Evolutionary conservation across 139 green algal genomes (phyloP).

Genomic region (Chlorella sp.): DNA sequence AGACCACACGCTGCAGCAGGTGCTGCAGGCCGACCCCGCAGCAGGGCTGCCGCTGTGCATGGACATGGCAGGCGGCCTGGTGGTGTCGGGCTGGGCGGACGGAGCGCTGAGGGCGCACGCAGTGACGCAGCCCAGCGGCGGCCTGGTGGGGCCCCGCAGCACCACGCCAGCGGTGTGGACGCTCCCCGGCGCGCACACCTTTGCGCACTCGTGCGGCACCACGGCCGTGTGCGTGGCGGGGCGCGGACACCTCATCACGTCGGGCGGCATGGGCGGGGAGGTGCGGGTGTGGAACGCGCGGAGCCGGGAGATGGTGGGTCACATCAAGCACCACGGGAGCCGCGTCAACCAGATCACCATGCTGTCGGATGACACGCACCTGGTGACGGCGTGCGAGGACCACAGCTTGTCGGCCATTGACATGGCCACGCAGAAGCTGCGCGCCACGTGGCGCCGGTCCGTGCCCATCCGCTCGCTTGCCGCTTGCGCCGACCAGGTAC

Average conservation of each 20-base stretch:
- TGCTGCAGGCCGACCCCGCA: not conserved
- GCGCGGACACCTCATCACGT: slow-evolving; percentile 18
- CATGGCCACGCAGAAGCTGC: slow-evolving; percentile 4
- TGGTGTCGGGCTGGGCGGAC: slow-evolving; percentile 27
- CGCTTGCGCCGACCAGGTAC: slow-evolving; percentile 23
- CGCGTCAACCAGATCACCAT: slow-evolving; percentile 16
- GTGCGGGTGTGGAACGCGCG: slow-evolving; percentile 20
- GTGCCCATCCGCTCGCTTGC: slow-evolving; percentile 12
- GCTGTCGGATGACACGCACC: slow-evolving; percentile 19
- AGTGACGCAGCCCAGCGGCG: not conserved
- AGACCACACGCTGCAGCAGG: not conserved
- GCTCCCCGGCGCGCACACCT: slow-evolving; percentile 23
- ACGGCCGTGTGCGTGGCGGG: slow-evolving; percentile 17
- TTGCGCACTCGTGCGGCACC: slow-evolving; percentile 14
- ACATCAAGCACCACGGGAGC: slow-evolving; percentile 29
- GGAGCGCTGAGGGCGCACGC: slow-evolving; percentile 24
- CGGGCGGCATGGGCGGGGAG: slow-evolving; percentile 29
- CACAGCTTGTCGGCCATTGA: slow-evolving; percentile 22
- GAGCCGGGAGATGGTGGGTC: slow-evolving; percentile 23
- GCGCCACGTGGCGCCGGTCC: slow-evolving; percentile 15
- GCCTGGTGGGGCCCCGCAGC: not conserved
- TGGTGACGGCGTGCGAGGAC: slow-evolving; percentile 19
- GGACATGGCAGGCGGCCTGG: slow-evolving; percentile 1
- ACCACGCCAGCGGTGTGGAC: slow-evolving; percentile 10
- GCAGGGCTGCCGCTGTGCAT: not conserved